Base-by-base conservation (phyloP, 352 stramenopile species). In the Thalassiosira ordinaria region DNA sequence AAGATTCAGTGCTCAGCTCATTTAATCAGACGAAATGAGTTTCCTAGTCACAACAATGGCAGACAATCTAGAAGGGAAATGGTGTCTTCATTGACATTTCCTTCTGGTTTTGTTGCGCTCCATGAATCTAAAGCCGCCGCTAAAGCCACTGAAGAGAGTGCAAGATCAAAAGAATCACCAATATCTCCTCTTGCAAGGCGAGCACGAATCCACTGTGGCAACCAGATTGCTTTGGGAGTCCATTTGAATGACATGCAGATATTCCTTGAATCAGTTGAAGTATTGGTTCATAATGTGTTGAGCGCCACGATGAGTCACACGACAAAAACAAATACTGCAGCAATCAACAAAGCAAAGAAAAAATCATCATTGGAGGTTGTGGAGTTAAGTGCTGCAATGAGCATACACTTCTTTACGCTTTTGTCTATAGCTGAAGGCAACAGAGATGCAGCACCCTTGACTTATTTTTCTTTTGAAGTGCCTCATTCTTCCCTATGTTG, bases 291-390 rank as follows among this genome's bases (percentile, higher is more conserved):
- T 47, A 67, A 72, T 41, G 56, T 78, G n/a, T 13, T 44, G 35
- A 74, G 47, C 39, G 74, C 26, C 37, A n/a, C 76, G 1, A 60
- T 59, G 18, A 52, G 22, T 57, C 41, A 26, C n/a, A 52, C 16
- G 11, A 39, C 22, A 44, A 52, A 27, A 29, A 7, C 24, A 33
- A 14, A 64, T 13, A 2, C 31, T 27, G 14, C 8, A 37, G 26
- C n/a, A 13, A 47, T 41, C 8, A 71, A 74, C 52, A 44, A 22
- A 33, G 9, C 33, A 18, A 80, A 80, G 62, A 76, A 46, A 47
- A 80, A 74, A 56, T 37, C 39, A 59, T n/a, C 62, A 22, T 52
- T 71, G 35, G n/a, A 79, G 29, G 7, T 84, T 53, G 47, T 68
- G 57, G 56, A 78, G 52, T 18, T 76, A 11, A 64, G 65, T 69